phyloP scores from a whole-genome alignment of 345 rosid species.

The Anastatica hierochuntica region DNA sequence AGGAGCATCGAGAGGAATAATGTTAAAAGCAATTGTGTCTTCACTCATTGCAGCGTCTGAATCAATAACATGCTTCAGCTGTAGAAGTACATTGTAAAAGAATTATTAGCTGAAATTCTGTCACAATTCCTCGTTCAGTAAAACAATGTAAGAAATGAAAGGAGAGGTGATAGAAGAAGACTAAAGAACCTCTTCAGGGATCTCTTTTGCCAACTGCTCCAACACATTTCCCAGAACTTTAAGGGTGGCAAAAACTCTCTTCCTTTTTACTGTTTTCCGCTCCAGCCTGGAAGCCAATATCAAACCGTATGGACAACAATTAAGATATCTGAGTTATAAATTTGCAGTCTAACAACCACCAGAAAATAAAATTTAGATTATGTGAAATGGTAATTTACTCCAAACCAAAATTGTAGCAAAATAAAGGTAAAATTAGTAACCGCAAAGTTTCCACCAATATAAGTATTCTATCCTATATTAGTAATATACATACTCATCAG shows the following conservation, averaged over 20 bases:
- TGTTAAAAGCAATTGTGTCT: conserved; percentile 80
- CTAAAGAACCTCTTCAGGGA: conserved; percentile 76
- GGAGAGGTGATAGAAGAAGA: neutral
- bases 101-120: neutral
- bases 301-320: conserved; percentile 1
- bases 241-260: conserved; percentile 73
- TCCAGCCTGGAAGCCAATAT: conserved; percentile 58
- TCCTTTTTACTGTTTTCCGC: conserved; percentile 70
- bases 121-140: neutral
- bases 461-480: neutral
- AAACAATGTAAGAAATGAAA: neutral
- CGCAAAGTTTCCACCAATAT: neutral
- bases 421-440: neutral
- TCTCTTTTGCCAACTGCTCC: conserved; percentile 64
- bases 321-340: conserved; percentile 3
- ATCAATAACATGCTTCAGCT: conserved; percentile 76
- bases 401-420: neutral
- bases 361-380: neutral
- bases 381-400: neutral
- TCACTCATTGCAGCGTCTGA: conserved; percentile 93
- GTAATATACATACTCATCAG: conserved; percentile 62
- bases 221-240: conserved; percentile 79
- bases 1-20: conserved; percentile 78
- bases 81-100: conserved; percentile 26
- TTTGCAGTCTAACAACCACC: neutral